phyloP scores from a whole-genome alignment of 768 basidiomycete species.

The Suillus paluster region DNA sequence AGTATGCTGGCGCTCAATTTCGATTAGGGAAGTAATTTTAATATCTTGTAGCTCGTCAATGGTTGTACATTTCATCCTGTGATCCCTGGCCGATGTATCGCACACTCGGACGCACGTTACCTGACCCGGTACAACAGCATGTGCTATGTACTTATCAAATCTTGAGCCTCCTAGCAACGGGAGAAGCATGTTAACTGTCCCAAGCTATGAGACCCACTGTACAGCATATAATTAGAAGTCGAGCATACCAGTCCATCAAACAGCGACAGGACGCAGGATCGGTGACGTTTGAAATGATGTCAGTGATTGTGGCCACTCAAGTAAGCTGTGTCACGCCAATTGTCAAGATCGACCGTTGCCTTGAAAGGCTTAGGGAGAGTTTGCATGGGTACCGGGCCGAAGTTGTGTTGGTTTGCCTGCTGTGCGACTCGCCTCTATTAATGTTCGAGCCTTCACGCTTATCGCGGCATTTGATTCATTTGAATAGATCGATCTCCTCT shows the following conservation, averaged over 20 bases:
- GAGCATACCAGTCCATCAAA: too few species aligned
- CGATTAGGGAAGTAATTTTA: constrained; percentile 68
- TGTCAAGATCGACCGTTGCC: too few species aligned
- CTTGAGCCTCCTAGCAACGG: background rate
- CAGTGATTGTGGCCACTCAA: too few species aligned
- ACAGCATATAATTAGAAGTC: background rate
- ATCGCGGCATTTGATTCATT: too few species aligned
- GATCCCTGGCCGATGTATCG: background rate
- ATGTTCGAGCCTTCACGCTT: too few species aligned
- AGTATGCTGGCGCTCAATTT: constrained; percentile 76
- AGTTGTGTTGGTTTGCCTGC: background rate
- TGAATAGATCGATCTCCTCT: background rate
- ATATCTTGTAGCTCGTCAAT: constrained; percentile 1
- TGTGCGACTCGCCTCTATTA: background rate
- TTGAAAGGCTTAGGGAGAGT: too few species aligned
- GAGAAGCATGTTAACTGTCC: background rate
- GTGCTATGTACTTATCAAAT: background rate
- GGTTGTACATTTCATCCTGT: constrained; percentile 1
- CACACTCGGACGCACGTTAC: background rate
- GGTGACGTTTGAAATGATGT: too few species aligned
- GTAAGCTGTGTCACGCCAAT: too few species aligned
- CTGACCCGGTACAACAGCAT: background rate
- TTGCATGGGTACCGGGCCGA: too few species aligned
- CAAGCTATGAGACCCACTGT: background rate
- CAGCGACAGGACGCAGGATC: too few species aligned